These are phyloP conservation scores for Dipteronia sinensis DNA, from an alignment of 345 rosid species.

Conservation along the genomic window DNA sequence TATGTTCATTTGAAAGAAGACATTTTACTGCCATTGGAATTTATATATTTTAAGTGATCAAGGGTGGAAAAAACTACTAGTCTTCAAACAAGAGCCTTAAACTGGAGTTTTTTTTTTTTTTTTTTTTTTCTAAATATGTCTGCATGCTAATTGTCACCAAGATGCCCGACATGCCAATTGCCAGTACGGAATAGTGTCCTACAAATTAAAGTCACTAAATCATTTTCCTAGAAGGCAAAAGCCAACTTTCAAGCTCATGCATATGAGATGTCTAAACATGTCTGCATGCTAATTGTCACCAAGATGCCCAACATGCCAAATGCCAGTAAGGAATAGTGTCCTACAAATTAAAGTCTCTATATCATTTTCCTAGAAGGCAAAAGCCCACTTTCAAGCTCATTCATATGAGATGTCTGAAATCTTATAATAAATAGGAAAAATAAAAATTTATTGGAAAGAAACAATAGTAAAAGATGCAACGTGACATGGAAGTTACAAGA, in stretches of 20 bases:
- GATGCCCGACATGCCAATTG: too few relatives aligned
- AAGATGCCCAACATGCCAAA: too few relatives aligned
- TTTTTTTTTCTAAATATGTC: too few relatives aligned
- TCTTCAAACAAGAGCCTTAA: neutral
- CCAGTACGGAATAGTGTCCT: too few relatives aligned
- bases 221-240: too few relatives aligned
- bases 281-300: too few relatives aligned
- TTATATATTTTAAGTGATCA: neutral
- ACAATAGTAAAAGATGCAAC: neutral
- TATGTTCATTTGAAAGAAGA: neutral
- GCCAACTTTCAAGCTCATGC: neutral
- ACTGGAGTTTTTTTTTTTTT: too few relatives aligned
- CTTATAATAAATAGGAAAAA: neutral
- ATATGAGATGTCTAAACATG: neutral
- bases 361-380: too few relatives aligned
- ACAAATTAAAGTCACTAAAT: too few relatives aligned
- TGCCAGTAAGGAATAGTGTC: too few relatives aligned
- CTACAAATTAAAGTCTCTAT: too few relatives aligned
- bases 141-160: too few relatives aligned
- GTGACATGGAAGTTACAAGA: slow-evolving; percentile 2
- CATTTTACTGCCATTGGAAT: neutral
- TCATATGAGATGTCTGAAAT: neutral
- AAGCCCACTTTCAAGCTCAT: neutral
- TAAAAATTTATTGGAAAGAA: slow-evolving; percentile 7
- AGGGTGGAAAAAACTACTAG: neutral